These are phyloP conservation scores for Thermothelomyces thermophilus DNA, from an alignment of 2,329 filamentous ascomycete species.

Conservation along the genomic window DNA sequence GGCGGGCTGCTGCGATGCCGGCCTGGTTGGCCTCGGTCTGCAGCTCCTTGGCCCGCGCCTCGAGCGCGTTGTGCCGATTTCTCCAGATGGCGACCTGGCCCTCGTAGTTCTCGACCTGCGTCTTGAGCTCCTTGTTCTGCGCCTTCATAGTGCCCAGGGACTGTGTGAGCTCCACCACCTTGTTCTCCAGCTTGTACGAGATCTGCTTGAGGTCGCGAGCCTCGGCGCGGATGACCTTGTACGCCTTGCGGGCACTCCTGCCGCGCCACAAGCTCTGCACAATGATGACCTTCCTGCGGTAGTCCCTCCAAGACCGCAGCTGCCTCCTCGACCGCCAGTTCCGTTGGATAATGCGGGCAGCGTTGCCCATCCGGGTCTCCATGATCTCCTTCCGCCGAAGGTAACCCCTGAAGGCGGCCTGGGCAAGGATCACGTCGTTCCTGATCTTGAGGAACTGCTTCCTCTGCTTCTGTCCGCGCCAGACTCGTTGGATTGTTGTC, in stretches of 20 bases:
- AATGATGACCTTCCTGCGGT: conserved; percentile 81
- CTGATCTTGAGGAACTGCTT: conserved; percentile 73
- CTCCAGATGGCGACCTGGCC: conserved; percentile 95
- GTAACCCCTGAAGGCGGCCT: conserved; percentile 87
- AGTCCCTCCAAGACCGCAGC: conserved; percentile 75
- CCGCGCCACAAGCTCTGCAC: conserved; percentile 93
- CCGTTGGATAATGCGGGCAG: conserved; percentile 82
- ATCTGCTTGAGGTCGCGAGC: conserved; percentile 98
- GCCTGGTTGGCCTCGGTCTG: conserved; percentile 97
- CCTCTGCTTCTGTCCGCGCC: conserved; percentile 86
- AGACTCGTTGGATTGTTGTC: conserved; percentile 90
- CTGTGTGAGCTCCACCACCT: conserved; percentile 97
- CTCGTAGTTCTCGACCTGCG: conserved; percentile 93
- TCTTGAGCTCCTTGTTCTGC: conserved; percentile 84
- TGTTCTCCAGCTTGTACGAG: conserved; percentile 98
- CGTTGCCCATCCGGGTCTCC: conserved; percentile 89
- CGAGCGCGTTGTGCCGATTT: conserved; percentile 81
- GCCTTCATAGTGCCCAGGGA: conserved; percentile 85
- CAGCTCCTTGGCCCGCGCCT: conserved; percentile 84
- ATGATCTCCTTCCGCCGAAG: conserved; percentile 85
- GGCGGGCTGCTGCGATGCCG: conserved; percentile 84
- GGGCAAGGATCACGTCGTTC: conserved; percentile 77
- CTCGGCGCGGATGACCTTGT: conserved; percentile 90
- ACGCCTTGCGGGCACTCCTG: conserved; percentile 68
- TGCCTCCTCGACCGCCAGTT: conserved; percentile 78